Base-by-base conservation (phyloP, 805 yeast genomes). In the Isabelozyma rhagii region DNA sequence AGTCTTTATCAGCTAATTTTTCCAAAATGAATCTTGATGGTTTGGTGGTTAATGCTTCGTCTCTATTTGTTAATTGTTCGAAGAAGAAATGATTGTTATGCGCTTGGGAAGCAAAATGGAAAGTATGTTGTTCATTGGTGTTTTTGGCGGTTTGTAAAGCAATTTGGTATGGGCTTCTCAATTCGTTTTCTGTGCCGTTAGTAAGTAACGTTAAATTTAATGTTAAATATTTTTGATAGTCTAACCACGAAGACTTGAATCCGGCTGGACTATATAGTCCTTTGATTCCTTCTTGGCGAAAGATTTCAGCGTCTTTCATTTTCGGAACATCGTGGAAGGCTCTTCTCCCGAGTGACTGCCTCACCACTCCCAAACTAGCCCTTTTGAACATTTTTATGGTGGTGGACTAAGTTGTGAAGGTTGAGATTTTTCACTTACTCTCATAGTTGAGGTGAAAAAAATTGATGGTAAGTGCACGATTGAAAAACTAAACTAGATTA, bases 51-150 rank as follows among this genome's bases (percentile, higher is more conserved):
- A 55, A 45, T 5, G 77, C 77, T 41, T 57, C 62, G 4, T 60
- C 48, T 49, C 62, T 61, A 44, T 67, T 64, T 10, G 69, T 56
- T 44, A 85, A 70, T 60, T 87, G 87, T 65, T 86, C 82, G 61
- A 91, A 84, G 60, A 87, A 90, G 46, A 94, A 77, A 69, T 93
- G 99, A 72, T 94, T 94, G 71, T 91, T 92, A 72, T 88, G 93
- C 2, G 91, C 84, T 64, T 88, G 96, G 4, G 97, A 88, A 3
- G 98, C 97, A 61, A 79, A 82, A 69, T 92, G 94, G 77, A 85
- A 92, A n/a, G 81, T 68, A 48, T 81, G 80, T 34, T 91, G 84
- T 58, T 81, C 80, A 29, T 83, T 80, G 29, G 87, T 75, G 54
- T 82, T 80, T 59, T 80, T 79, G 3, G 91, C 86, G 0, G 94